Percentiles rank a stretch among this genome's conserved stretches.
Conservation (phyloP, 2,329 filamentous ascomycete genomes). For the Ascochyta viciae-villosae region DNA sequence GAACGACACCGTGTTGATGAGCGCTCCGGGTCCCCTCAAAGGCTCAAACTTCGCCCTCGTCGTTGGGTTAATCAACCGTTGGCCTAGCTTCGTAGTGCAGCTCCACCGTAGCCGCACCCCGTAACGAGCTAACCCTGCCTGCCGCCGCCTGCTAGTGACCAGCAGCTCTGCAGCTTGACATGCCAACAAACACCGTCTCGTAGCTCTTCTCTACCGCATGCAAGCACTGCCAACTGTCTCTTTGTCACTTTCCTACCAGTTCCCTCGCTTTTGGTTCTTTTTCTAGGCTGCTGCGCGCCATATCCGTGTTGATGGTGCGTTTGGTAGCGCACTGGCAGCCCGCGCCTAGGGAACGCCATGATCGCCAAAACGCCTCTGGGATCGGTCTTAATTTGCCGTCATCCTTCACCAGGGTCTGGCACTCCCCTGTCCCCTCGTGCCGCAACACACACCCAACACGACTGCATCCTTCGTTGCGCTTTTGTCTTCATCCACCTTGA, state of each 20-base stretch:
- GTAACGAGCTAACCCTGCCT: slow-evolving; percentile 8
- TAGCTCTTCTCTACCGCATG: background rate
- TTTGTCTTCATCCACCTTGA: background rate
- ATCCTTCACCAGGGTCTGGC: background rate
- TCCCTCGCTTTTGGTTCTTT: background rate
- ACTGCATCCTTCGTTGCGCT: background rate
- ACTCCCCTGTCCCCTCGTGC: slow-evolving; percentile 1
- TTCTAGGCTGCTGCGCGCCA: background rate
- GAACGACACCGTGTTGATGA: background rate
- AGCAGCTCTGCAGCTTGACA: background rate
- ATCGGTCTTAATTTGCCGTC: slow-evolving; percentile 11
- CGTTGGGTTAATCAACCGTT: slow-evolving; percentile 19
- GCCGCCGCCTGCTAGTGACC: slow-evolving; percentile 3
- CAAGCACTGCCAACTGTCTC: background rate
- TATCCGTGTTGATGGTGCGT: slow-evolving; percentile 1
- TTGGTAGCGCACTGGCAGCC: slow-evolving; percentile 3
- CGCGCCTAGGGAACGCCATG: slow-evolving; percentile 12
- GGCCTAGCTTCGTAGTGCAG: slow-evolving; percentile 16
- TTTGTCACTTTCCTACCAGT: background rate
- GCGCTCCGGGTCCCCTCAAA: slow-evolving; percentile 7
- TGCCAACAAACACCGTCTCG: background rate
- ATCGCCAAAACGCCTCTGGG: slow-evolving; percentile 13
- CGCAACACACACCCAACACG: background rate
- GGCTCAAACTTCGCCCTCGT: background rate
- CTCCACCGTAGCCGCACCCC: slow-evolving; percentile 17